Percentiles rank a stretch among this genome's conserved stretches.
These are phyloP conservation scores for Waltergamsia citrina DNA, from an alignment of 2,329 filamentous ascomycete genomes.

Conservation along the genomic window DNA sequence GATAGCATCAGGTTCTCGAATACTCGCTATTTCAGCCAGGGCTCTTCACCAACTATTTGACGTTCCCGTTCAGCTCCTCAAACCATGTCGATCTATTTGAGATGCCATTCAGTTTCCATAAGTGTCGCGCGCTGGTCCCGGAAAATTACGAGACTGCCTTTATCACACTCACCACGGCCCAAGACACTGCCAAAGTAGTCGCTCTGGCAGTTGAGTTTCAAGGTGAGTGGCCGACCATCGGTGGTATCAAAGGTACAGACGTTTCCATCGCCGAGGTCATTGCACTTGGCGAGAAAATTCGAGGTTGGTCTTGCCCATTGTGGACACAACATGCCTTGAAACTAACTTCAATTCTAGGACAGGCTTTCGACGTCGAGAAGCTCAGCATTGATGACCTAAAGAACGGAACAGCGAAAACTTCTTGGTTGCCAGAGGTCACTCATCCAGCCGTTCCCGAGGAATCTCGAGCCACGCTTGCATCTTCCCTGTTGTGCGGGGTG, in stretches of 20 bases:
- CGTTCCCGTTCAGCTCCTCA: slow-evolving; percentile 34
- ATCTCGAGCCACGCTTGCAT: slow-evolving; percentile 10
- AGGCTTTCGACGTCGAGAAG: slow-evolving; percentile 10
- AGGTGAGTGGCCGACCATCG: slow-evolving; percentile 28
- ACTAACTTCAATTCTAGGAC: slow-evolving; percentile 7
- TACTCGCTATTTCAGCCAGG: slow-evolving; percentile 48
- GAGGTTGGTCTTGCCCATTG: slow-evolving; percentile 18
- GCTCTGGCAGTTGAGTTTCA: slow-evolving; percentile 30
- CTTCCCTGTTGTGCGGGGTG: slow-evolving; percentile 19
- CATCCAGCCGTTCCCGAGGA: slow-evolving; percentile 13
- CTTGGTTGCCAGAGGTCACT: slow-evolving; percentile 6
- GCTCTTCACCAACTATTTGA: slow-evolving; percentile 45
- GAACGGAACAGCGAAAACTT: slow-evolving; percentile 13
- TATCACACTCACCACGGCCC: slow-evolving; percentile 32
- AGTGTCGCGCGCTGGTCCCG: slow-evolving; percentile 29
- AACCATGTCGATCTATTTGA: slow-evolving; percentile 30
- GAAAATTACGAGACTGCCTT: slow-evolving; percentile 29
- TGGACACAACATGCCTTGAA: background rate
- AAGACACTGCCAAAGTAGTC: slow-evolving; percentile 30
- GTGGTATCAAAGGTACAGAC: slow-evolving; percentile 29
- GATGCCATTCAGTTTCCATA: slow-evolving; percentile 26
- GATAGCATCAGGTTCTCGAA: slow-evolving; percentile 34
- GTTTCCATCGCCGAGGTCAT: slow-evolving; percentile 25
- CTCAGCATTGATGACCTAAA: slow-evolving; percentile 11
- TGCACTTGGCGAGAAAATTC: slow-evolving; percentile 26